Evolutionary conservation across 352 stramenopile species (phyloP).

Genomic region (Phytophthora foliorum): DNA sequence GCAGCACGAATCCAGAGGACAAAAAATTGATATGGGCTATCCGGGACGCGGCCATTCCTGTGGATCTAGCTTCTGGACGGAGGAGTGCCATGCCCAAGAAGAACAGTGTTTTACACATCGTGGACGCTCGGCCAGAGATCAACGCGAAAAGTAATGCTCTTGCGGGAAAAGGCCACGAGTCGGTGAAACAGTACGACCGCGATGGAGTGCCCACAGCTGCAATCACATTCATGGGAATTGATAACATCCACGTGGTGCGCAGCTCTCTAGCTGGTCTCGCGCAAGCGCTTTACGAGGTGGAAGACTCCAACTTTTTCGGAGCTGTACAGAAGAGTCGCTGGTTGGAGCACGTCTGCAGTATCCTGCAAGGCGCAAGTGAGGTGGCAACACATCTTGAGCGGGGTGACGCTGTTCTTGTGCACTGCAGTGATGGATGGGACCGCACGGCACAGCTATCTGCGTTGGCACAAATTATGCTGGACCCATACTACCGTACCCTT

Average conservation of each 20-base stretch:
- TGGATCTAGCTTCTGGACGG: constrained; percentile 41
- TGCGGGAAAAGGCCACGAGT: constrained; percentile 92
- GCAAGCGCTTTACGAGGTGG: constrained; percentile 84
- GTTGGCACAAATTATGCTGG: constrained; percentile 86
- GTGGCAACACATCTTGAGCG: constrained; percentile 82
- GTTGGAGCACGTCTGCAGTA: constrained; percentile 85
- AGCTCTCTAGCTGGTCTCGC: constrained; percentile 74
- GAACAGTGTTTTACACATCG: constrained; percentile 84
- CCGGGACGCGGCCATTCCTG: constrained; percentile 78
- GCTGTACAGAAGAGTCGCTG: constrained; percentile 86
- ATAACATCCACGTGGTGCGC: constrained; percentile 90
- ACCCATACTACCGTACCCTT: constrained; percentile 83
- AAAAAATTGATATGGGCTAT: constrained; percentile 91
- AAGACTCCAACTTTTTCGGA: constrained; percentile 90
- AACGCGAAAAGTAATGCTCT: constrained; percentile 93
- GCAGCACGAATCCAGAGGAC: constrained; percentile 93
- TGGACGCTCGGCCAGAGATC: constrained; percentile 92
- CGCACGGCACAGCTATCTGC: constrained; percentile 81
- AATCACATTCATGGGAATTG: constrained; percentile 91
- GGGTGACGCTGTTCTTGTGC: constrained; percentile 80
- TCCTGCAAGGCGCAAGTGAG: constrained; percentile 78
- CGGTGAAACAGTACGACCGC: constrained; percentile 87
- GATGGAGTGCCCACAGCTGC: constrained; percentile 73
- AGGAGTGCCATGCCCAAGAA: constrained; percentile 65
- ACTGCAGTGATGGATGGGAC: constrained; percentile 91